Conservation (phyloP, 2,329 filamentous ascomycete species). For the Neofusicoccum parvum region DNA sequence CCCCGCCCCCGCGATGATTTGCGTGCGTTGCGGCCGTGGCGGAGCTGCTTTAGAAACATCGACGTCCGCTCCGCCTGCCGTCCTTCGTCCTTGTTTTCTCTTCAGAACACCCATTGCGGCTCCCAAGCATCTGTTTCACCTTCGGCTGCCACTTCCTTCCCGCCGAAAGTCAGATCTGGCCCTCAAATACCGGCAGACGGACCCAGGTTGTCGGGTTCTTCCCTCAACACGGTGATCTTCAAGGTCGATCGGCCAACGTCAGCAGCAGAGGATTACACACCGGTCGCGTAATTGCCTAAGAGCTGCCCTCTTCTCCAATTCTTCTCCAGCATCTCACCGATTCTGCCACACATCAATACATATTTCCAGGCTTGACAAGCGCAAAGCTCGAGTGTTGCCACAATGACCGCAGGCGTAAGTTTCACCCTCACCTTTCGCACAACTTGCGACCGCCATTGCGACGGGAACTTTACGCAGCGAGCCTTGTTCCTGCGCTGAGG, state of each 20-base stretch:
- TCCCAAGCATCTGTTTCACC: not conserved
- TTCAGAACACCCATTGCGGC: not conserved
- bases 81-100: not conserved
- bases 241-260: constrained; percentile 2
- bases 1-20: constrained; percentile 4
- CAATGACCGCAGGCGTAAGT: constrained; percentile 3
- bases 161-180: not conserved
- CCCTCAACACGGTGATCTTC: not conserved
- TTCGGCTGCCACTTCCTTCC: not conserved
- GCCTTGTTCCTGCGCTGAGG: not conserved
- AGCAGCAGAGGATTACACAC: constrained; percentile 1
- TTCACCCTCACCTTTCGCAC: not conserved
- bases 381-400: not conserved
- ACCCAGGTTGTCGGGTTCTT: not conserved
- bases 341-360: not conserved
- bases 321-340: not conserved
- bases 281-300: not conserved
- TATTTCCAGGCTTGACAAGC: not conserved
- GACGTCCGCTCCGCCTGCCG: not conserved
- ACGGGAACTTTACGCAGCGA: not conserved
- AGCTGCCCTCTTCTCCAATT: not conserved
- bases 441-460: not conserved
- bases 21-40: not conserved
- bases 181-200: not conserved
- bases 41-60: not conserved